Evolutionary conservation across 1,284 basidiomycete species (phyloP), one percentile per base, ranked within the genome.

Genomic region (Sporisorium graminicola): DNA sequence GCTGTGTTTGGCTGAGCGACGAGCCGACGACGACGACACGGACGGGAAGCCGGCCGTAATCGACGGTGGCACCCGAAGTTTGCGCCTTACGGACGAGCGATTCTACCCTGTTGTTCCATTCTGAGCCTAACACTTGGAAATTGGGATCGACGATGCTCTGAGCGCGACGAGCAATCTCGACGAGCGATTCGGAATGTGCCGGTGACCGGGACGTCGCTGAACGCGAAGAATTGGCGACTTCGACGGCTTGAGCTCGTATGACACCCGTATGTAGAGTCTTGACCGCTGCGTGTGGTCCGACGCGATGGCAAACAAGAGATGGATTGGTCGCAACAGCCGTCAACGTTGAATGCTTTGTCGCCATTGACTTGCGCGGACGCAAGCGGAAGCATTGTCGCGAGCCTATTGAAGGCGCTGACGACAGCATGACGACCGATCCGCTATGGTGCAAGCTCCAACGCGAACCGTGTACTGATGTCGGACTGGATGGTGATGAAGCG

Each of bases 11-110:
- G 35, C 74, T 76, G 40, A 65, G 56, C 10, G 65, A 68, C 6
- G 68, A 72, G 24, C 74, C 74, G 13, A 65, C 53, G 20, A 76
- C 16, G 1, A 62, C n/a, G 24, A 76, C 54, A 20, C 65, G 65
- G 18, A 51, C 68, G 18, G 42, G 42, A 9, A 35, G 5, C 20
- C 22, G 35, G 10, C 14, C 35, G 14, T 37, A 26, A n/a, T 12
- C 42, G 40, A 31, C 35, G 43, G 37, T 31, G 12, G 40, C 47
- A 9, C 56, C 52, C 18, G 49, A 14, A 1, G 5, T 16, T 18
- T 52, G 58, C 3, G 42, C 59, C 24, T 72, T 72, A 12, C 60
- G 50, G 9, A 20, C 24, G 33, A 72, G 64, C 7, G 35, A 44
- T 2, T 66, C 56, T 13, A 66, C 52, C 26, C 69, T 44, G 18